Evolutionary conservation across 148 eudicot genomes (phyloP).

Genomic region (Selenicereus undatus): DNA sequence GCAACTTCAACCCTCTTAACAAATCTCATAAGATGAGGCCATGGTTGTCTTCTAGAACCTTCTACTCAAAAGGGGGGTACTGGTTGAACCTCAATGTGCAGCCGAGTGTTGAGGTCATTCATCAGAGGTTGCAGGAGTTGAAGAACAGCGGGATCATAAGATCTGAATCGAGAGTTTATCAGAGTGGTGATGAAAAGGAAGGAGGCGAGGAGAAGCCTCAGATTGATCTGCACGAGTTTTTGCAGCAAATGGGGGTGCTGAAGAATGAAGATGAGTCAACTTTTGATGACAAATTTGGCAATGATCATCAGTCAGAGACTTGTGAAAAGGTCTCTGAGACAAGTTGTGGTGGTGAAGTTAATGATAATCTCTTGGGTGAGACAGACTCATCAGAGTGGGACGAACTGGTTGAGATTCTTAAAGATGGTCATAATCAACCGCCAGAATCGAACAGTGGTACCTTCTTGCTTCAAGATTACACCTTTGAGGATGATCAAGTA

Average conservation of each 20-base stretch:
- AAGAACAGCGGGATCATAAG: conserved; percentile 36
- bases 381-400: conserved; percentile 64
- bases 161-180: conserved; percentile 13
- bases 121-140: conserved; percentile 77
- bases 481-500: conserved; percentile 29
- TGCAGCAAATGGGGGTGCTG: conserved; percentile 73
- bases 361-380: conserved; percentile 2
- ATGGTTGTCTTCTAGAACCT: conserved; percentile 58
- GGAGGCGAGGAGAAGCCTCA: conserved; percentile 58
- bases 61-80: conserved; percentile 29
- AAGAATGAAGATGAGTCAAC: conserved; percentile 32
- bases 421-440: conserved; percentile 28
- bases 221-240: conserved; percentile 78
- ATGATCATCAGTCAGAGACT: conserved; percentile 16
- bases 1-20: conserved; percentile 68
- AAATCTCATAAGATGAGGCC: conserved; percentile 51
- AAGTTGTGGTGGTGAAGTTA: conserved; percentile 23
- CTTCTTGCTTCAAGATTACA: conserved; percentile 28
- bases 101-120: conserved; percentile 71
- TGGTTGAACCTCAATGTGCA: conserved; percentile 78
- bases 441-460: conserved; percentile 27
- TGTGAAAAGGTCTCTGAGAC: background rate
- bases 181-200: background rate
- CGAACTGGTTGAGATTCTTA: conserved; percentile 52
- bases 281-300: background rate